phyloP scores from a whole-genome alignment of 345 rosid genomes.

The Eucalyptus virginea region DNA sequence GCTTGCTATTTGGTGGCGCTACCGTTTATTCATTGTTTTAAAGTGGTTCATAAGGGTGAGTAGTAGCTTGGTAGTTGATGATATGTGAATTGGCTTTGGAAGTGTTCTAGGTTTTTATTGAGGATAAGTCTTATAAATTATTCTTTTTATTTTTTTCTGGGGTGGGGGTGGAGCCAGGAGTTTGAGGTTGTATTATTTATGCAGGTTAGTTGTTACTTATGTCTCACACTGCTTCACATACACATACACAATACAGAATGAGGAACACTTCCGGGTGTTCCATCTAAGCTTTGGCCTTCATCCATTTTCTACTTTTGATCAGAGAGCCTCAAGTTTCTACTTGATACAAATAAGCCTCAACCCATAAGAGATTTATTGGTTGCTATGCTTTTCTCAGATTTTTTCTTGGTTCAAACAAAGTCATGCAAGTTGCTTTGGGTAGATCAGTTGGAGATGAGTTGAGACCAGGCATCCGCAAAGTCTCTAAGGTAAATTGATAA shows the following conservation, averaged over 20 bases:
- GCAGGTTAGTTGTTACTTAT: neutral
- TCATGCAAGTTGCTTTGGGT: constrained; percentile 93
- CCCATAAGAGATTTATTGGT: neutral
- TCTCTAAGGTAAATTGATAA: constrained; percentile 50
- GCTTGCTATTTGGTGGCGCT: neutral
- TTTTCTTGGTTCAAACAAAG: constrained; percentile 94
- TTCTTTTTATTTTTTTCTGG: neutral
- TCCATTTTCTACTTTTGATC: neutral
- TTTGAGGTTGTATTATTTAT: neutral
- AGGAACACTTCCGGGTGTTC: neutral
- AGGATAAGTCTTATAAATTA: neutral
- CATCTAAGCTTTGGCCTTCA: neutral
- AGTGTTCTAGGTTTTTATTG: neutral
- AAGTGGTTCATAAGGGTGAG: neutral
- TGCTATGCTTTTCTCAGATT: constrained; percentile 27
- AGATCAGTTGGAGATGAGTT: constrained; percentile 85
- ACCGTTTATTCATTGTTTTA: neutral
- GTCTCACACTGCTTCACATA: neutral
- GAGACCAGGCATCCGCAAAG: constrained; percentile 59
- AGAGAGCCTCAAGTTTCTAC: neutral
- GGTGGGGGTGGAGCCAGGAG: neutral
- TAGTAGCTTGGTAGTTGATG: neutral
- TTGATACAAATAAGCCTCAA: neutral
- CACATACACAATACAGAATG: neutral
- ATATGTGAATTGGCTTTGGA: neutral